These are phyloP conservation scores for Picochlorum sp. DNA, from an alignment of 139 green algal genomes.

Conservation along the genomic window DNA sequence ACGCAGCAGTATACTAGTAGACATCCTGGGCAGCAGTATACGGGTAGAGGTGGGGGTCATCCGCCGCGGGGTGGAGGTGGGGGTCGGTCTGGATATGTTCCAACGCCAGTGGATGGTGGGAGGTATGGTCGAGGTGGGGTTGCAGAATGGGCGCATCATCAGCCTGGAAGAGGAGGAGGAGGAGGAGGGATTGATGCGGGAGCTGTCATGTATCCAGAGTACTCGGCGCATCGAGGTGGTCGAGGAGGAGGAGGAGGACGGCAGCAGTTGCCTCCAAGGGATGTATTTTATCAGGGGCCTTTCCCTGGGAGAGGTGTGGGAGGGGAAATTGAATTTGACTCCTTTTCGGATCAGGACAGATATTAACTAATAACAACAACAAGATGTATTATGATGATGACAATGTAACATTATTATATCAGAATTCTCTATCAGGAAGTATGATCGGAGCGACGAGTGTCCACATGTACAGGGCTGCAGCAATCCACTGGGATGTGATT, in stretches of 20 bases:
- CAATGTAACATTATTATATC: neutral
- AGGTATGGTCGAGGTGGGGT: conserved; percentile 11
- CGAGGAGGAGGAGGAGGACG: neutral
- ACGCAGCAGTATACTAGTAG: neutral
- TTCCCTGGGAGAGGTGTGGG: conserved; percentile 12
- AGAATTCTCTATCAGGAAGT: conserved; percentile 81
- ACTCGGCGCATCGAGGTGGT: neutral
- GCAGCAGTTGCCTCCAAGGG: neutral
- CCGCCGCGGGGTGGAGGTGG: neutral
- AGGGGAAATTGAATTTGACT: conserved; percentile 24
- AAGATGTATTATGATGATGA: neutral
- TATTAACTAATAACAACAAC: conserved; percentile 7
- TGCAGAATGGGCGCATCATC: conserved; percentile 17
- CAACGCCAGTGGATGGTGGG: neutral
- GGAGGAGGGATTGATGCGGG: neutral
- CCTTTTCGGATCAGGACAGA: conserved; percentile 17
- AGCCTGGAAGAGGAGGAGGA: neutral
- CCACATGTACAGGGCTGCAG: conserved; percentile 80
- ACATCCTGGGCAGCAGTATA: neutral
- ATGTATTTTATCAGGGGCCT: conserved; percentile 4
- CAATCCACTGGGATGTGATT: conserved; percentile 63
- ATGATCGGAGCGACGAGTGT: conserved; percentile 81
- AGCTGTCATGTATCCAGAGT: conserved; percentile 12
- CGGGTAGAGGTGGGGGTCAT: neutral
- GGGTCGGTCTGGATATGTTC: neutral